Conservation (phyloP, 495 filamentous ascomycete genomes). For the Cryomyces antarcticus region DNA sequence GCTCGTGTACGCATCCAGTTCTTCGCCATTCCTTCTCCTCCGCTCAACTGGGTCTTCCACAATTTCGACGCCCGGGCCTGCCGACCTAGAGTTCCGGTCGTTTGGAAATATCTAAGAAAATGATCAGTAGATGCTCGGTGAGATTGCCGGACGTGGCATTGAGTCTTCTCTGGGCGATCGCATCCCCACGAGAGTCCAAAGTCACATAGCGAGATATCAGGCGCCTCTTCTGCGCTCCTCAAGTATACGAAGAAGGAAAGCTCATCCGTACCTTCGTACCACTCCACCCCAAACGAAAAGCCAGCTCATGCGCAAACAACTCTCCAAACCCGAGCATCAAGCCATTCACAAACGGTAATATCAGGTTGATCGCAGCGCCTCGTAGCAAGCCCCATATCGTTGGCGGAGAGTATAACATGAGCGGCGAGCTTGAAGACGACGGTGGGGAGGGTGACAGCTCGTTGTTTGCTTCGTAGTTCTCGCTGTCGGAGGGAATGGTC, state of each 20-base stretch:
- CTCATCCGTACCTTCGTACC: conserved; percentile 60
- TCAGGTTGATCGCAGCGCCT: conserved; percentile 81
- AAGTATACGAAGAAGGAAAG: neutral
- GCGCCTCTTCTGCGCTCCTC: no score
- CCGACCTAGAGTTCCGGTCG: conserved; percentile 32
- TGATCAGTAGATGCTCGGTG: neutral
- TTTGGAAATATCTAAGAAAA: conserved; percentile 40
- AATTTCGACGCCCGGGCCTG: conserved; percentile 48
- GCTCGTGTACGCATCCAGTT: conserved; percentile 27
- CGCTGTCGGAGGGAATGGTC: conserved; percentile 77
- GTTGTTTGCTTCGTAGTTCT: conserved; percentile 64
- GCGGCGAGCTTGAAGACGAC: conserved; percentile 47
- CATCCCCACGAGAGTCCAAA: no score
- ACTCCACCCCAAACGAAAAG: conserved; percentile 81
- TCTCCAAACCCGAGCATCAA: conserved; percentile 97
- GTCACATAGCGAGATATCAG: no score
- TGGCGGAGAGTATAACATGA: conserved; percentile 79
- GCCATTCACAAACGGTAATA: conserved; percentile 91
- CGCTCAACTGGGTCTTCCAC: conserved; percentile 31
- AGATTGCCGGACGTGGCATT: neutral
- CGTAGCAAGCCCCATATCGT: conserved; percentile 68
- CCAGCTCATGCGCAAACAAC: conserved; percentile 84
- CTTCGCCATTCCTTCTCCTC: conserved; percentile 21
- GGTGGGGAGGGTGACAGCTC: conserved; percentile 36
- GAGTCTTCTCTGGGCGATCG: neutral